These are phyloP conservation scores for Saccharomycopsis sp. DNA, from an alignment of 805 yeast genomes.

Conservation along the genomic window DNA sequence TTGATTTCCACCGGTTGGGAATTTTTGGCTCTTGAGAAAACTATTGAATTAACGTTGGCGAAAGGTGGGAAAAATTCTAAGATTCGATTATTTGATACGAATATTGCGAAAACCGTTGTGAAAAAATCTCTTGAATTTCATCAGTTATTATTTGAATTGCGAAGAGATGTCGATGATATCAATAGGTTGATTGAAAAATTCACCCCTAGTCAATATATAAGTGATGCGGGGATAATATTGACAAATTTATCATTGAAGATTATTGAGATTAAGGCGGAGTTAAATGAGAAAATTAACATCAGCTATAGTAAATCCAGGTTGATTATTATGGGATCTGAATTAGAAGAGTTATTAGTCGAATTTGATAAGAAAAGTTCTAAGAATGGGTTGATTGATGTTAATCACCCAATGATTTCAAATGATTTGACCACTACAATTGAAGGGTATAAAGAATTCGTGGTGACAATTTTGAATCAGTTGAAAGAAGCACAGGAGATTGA, in stretches of 20 bases:
- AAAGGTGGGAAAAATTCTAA: background rate
- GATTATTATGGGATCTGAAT: slow-evolving; percentile 47
- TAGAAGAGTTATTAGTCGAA: slow-evolving; percentile 32
- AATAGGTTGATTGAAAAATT: slow-evolving; percentile 36
- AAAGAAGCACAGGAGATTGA: slow-evolving; percentile 40
- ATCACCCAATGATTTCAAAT: slow-evolving; percentile 21
- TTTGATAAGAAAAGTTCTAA: slow-evolving; percentile 10
- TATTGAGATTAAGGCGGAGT: slow-evolving; percentile 40
- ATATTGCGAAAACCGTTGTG: slow-evolving; percentile 42
- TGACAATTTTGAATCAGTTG: slow-evolving; percentile 44
- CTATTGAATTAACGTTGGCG: slow-evolving; percentile 7
- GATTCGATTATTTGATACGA: slow-evolving; percentile 35
- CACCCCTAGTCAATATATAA: slow-evolving; percentile 40
- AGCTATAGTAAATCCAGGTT: slow-evolving; percentile 51
- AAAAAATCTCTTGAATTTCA: slow-evolving; percentile 41
- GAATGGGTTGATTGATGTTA: slow-evolving; percentile 26
- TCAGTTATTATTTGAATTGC: slow-evolving; percentile 34
- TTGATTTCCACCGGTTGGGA: slow-evolving; percentile 18
- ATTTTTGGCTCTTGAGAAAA: slow-evolving; percentile 17
- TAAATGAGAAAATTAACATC: slow-evolving; percentile 42
- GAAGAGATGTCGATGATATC: slow-evolving; percentile 40
- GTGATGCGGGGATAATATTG: slow-evolving; percentile 52
- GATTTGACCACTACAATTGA: slow-evolving; percentile 29
- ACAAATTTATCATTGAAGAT: slow-evolving; percentile 43
- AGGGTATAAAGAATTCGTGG: slow-evolving; percentile 45